Evolutionary conservation across 371 early-diverging fungal species (phyloP), one percentile per base, ranked within the genome.

Genomic region (Gilbertella persicaria): DNA sequence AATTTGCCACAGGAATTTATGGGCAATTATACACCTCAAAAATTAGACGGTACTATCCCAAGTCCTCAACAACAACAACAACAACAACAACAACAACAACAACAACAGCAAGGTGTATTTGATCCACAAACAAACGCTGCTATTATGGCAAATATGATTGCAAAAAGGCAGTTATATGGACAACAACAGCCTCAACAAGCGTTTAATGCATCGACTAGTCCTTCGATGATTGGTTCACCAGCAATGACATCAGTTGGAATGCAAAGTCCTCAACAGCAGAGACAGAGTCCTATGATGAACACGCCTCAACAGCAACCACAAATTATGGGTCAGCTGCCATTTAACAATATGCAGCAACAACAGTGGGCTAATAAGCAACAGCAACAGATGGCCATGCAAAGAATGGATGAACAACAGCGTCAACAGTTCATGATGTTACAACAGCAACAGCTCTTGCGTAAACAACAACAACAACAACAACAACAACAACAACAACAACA

Each of bases 1-100:
- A 60, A 57, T 42, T 14, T 73, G 16, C 70, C 73, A 30, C 62
- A 64, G 16, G 73, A 69, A 38, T 58, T 53, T 46, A 19, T 50
- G 3, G 53, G 37, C 13, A 50, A 38, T 9, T 60, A 49, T 33
- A 38, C 40, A 9, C 48, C 46, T 28, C 53, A 41, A 30, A 60
- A 60, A 20, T 43, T 40, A 19, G 42, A 47, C 20, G 38, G 50
- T 24, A 29, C 53, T 16, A 48, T 37, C 12, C 29, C 28, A 9
- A 60, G 53, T 44, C 60, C 60, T 25, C 53, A 52, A n/a, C 58
- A 58, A 36, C 52, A 56, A 48, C 43, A n/a, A n/a, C n/a, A n/a
- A n/a, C n/a, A n/a, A n/a, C n/a, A 24, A 10, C 25, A 25, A 2
- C 16, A 3, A 37, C 13, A 25, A 5, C 12, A 30, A 17, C 23